A percentile compares a stretch with the other conserved stretches of the same genome.
Evolutionary conservation across 176 grass and related monocot genomes (phyloP).

Genomic region (Aechmea fasciata): DNA sequence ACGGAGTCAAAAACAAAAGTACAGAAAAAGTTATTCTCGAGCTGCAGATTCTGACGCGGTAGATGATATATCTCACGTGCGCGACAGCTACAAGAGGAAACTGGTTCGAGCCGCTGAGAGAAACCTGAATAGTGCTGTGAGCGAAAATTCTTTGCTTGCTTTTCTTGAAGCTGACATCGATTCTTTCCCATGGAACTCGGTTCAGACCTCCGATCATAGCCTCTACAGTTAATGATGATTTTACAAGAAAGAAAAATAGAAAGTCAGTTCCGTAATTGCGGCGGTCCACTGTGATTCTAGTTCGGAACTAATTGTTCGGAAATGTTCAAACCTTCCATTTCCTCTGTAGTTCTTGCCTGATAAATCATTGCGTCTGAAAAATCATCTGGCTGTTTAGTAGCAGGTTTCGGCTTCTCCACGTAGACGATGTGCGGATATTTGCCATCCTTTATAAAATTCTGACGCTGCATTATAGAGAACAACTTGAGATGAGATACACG

Average conservation of each 20-base stretch:
- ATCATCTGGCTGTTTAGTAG: conserved; percentile 21
- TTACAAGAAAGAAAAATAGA: background rate
- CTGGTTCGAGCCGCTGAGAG: background rate
- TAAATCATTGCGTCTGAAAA: conserved; percentile 49
- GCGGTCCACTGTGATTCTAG: too few species aligned
- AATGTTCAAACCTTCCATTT: conserved; percentile 77
- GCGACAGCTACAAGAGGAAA: background rate
- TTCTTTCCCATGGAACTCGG: conserved; percentile 85
- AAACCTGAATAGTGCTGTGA: conserved; percentile 93
- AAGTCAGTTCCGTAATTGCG: background rate
- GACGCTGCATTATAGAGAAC: conserved; percentile 35
- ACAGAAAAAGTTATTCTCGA: background rate
- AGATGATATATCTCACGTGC: background rate
- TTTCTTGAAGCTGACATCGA: conserved; percentile 88
- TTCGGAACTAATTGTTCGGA: background rate
- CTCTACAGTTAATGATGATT: conserved; percentile 32
- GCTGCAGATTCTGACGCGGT: background rate
- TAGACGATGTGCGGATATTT: conserved; percentile 77
- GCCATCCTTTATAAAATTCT: conserved; percentile 43
- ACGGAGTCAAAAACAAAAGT: background rate
- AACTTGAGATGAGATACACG: background rate
- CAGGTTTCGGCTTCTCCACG: conserved; percentile 41
- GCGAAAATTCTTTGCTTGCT: conserved; percentile 73
- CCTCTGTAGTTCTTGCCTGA: conserved; percentile 43
- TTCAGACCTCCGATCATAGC: conserved; percentile 74